Percentiles rank a stretch among this genome's conserved stretches.
Conservation (phyloP, 345 rosid species). For the Eutrema heterophyllum region DNA sequence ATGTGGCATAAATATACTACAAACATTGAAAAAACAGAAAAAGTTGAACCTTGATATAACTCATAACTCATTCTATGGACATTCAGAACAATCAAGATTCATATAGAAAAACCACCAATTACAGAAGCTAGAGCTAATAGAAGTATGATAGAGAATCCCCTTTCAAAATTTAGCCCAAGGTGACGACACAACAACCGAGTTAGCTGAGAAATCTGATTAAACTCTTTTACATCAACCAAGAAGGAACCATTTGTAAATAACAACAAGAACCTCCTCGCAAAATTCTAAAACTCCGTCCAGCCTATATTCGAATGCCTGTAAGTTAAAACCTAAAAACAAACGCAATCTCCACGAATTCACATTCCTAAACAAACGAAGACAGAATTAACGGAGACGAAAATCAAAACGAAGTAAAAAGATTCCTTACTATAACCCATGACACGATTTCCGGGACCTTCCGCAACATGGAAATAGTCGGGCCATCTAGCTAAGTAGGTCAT, state of each 20-base stretch:
- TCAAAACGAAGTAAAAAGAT: not conserved
- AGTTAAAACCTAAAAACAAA: not conserved
- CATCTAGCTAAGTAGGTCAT: slow-evolving; percentile 96
- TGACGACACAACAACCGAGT: not conserved
- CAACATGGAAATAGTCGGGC: slow-evolving; percentile 96
- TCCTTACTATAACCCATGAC: slow-evolving; percentile 87
- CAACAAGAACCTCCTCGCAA: not conserved
- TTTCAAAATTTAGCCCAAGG: not conserved
- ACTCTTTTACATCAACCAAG: not conserved
- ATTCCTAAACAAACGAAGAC: not conserved
- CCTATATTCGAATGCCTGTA: not conserved
- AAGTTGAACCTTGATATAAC: not conserved
- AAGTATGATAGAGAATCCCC: not conserved
- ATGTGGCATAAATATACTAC: not conserved
- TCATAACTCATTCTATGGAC: not conserved
- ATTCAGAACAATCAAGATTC: not conserved
- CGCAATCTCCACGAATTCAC: not conserved
- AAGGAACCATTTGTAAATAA: not conserved
- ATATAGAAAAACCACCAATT: not conserved
- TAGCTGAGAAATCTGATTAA: not conserved
- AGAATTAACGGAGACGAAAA: not conserved
- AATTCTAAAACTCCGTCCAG: not conserved
- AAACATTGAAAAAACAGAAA: not conserved
- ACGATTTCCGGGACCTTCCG: slow-evolving; percentile 70
- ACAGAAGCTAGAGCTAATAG: not conserved